Evolutionary conservation across 805 yeast species (phyloP), one percentile per base, ranked within the genome.

Genomic region (Wickerhamiella lipophila): DNA sequence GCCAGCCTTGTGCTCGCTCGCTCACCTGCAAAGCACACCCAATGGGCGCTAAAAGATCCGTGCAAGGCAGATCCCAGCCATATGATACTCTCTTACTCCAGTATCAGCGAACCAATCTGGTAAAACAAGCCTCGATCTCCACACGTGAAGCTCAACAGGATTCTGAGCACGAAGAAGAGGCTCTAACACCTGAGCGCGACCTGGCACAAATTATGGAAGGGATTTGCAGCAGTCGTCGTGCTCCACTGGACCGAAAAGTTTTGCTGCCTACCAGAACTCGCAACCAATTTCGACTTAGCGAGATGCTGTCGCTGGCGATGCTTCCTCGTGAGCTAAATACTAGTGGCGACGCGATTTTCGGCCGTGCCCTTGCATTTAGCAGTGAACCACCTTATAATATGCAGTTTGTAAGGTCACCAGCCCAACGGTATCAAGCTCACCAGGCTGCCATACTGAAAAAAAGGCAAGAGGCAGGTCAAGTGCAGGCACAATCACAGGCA

Each of bases 1-100:
- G 96, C n/a, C 95, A 94, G 0, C 81, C 79, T 56, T 92, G 98
- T 71, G 96, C 96, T 3, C 74, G 98, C 46, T 87, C 96, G 0
- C 70, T 92, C 52, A 92, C 98, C 0, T 92, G 98, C 72, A 92
- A 92, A 62, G 87, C 96, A 0, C 98, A 92, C 65, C 85, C 97
- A 1, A 88, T 92, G 96, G 96, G 96, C 29, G 95, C 96, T 23
- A 92, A 92, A 60, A 76, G 98, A 57, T 88, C 95, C 0, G 98
- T 92, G 18, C 79, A 77, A 15, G 98, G 98, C 9, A 74, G 98
- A 58, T 79, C 94, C 30, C 88, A 92, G 6, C 87, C 96, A 0
- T 92, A 87, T 66, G 98, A 92, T 63, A 79, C 78, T 25, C 69
- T 92, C 47, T 69, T 92, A 49, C 86, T 88, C 18, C 88, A 86